These are phyloP conservation scores for Sclerotinia sclerotiorum DNA, from an alignment of 2,329 filamentous ascomycete species.

Conservation along the genomic window DNA sequence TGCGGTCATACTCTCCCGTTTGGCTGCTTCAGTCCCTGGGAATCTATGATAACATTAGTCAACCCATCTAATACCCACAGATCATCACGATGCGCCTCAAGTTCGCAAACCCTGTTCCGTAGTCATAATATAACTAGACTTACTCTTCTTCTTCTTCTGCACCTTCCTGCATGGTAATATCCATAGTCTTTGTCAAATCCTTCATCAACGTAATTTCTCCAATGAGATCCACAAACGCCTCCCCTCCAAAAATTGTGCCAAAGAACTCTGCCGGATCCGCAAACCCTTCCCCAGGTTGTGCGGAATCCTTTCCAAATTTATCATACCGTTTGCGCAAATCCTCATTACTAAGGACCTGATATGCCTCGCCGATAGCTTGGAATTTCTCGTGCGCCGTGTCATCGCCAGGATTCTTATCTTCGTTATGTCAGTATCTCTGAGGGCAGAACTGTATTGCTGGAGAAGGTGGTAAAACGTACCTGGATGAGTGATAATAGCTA, in stretches of 20 bases:
- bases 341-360: conserved; percentile 80
- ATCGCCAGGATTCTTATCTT: conserved; percentile 97
- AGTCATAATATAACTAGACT: not conserved
- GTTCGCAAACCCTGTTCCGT: not conserved
- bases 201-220: conserved; percentile 99
- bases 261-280: conserved; percentile 98
- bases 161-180: conserved; percentile 83
- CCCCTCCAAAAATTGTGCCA: conserved; percentile 95
- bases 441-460: not conserved
- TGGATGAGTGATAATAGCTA: conserved; percentile 84
- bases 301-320: conserved; percentile 93
- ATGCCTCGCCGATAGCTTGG: conserved; percentile 76
- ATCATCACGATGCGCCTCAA: not conserved
- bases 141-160: conserved; percentile 61
- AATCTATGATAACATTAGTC: conserved; percentile 41
- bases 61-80: conserved; percentile 48
- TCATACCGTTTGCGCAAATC: conserved; percentile 91
- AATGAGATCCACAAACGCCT: conserved; percentile 94
- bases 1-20: conserved; percentile 51
- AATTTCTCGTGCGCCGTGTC: conserved; percentile 92
- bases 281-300: conserved; percentile 87
- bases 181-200: conserved; percentile 96
- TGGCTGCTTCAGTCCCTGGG: conserved; percentile 57
- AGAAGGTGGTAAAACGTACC: conserved; percentile 31
- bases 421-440: conserved; percentile 15